A percentile compares a stretch with the other conserved stretches of the same genome.
Evolutionary conservation across 2,329 filamentous ascomycete species (phyloP).

Genomic region (Penicillium polonicum): DNA sequence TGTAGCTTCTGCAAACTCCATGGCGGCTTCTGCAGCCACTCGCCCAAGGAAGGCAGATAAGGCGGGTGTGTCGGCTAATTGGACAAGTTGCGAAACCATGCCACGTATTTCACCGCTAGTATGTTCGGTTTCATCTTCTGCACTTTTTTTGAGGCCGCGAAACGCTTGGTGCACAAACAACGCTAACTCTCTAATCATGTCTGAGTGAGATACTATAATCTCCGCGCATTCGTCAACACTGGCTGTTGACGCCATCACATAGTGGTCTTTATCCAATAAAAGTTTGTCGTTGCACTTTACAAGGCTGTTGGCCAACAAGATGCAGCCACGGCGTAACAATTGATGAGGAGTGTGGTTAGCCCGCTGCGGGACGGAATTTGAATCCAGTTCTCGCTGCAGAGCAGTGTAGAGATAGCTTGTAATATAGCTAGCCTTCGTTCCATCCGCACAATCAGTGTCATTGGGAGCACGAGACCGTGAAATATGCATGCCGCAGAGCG

Average conservation of each 20-base stretch:
- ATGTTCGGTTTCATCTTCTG: slow-evolving; percentile 23
- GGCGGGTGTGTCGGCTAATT: slow-evolving; percentile 20
- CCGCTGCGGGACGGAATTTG: slow-evolving; percentile 3
- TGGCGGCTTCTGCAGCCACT: slow-evolving; percentile 40
- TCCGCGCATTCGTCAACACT: slow-evolving; percentile 33
- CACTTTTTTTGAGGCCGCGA: slow-evolving; percentile 31
- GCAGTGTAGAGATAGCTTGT: slow-evolving; percentile 25
- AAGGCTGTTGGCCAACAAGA: slow-evolving; percentile 33
- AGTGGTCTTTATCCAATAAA: slow-evolving; percentile 7
- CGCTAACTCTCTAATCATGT: slow-evolving; percentile 37
- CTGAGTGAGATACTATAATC: slow-evolving; percentile 29
- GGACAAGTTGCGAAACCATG: slow-evolving; percentile 28
- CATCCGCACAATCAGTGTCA: slow-evolving; percentile 12
- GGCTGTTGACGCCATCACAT: slow-evolving; percentile 17
- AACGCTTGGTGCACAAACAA: slow-evolving; percentile 36
- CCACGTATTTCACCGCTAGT: slow-evolving; percentile 28
- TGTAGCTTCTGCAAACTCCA: slow-evolving; percentile 42
- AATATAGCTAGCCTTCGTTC: slow-evolving; percentile 28
- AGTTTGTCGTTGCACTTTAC: slow-evolving; percentile 28
- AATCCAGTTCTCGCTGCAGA: slow-evolving; percentile 27
- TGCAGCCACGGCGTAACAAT: slow-evolving; percentile 34
- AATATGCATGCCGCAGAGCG: slow-evolving; percentile 40
- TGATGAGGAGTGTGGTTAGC: slow-evolving; percentile 21
- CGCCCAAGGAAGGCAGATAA: slow-evolving; percentile 34
- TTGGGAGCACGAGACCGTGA: slow-evolving; percentile 29